phyloP scores from a whole-genome alignment of 805 yeast species.

The Lachancea meyersii region DNA sequence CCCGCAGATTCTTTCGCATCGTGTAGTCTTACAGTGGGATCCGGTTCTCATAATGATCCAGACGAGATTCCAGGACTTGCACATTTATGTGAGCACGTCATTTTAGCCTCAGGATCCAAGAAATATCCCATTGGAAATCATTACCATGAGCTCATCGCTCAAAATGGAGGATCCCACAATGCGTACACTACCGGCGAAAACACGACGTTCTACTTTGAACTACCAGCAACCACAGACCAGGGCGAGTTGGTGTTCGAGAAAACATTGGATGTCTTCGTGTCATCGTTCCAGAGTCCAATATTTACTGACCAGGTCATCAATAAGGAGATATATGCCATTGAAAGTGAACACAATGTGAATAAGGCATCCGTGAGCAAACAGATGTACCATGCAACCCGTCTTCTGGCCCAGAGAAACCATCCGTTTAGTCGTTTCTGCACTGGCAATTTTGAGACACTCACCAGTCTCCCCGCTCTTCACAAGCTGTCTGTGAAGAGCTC shows the following conservation, averaged over 20 bases:
- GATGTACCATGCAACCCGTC: slow-evolving; percentile 52
- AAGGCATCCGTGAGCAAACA: slow-evolving; percentile 39
- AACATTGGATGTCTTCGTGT: slow-evolving; percentile 45
- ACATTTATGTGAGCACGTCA: slow-evolving; percentile 80
- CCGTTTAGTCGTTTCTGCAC: slow-evolving; percentile 61
- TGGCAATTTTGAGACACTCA: slow-evolving; percentile 51
- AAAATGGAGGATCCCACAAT: slow-evolving; percentile 53
- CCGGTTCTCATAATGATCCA: slow-evolving; percentile 82
- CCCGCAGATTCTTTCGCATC: slow-evolving; percentile 58
- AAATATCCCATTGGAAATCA: slow-evolving; percentile 43
- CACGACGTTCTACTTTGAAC: slow-evolving; percentile 57
- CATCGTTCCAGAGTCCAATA: slow-evolving; percentile 45
- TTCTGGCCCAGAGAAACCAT: slow-evolving; percentile 42
- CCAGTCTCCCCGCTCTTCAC: slow-evolving; percentile 30
- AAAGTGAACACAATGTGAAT: slow-evolving; percentile 63
- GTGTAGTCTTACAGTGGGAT: slow-evolving; percentile 65
- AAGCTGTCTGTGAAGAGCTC: slow-evolving; percentile 34
- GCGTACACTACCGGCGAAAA: slow-evolving; percentile 67
- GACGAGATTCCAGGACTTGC: slow-evolving; percentile 70
- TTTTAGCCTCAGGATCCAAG: slow-evolving; percentile 49
- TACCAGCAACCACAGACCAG: slow-evolving; percentile 39
- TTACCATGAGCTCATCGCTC: slow-evolving; percentile 40
- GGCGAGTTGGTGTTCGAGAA: slow-evolving; percentile 39
- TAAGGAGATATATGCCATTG: slow-evolving; percentile 53
- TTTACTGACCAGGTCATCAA: slow-evolving; percentile 40